A percentile compares a stretch with the other conserved stretches of the same genome.
Conservation (phyloP, 805 yeast species). For the Torulaspora delbrueckii region DNA sequence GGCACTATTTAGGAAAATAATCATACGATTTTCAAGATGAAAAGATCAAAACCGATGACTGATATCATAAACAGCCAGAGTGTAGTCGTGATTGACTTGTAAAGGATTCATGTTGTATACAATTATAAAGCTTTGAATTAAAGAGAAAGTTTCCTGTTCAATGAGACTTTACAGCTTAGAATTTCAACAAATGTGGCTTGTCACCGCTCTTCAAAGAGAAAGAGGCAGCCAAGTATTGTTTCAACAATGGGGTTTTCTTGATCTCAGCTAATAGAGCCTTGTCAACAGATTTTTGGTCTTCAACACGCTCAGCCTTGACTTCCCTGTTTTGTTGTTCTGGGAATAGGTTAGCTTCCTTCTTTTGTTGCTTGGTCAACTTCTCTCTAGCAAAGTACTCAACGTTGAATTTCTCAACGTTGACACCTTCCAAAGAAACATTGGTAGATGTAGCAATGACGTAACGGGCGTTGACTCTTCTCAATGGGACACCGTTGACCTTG, state of each 20-base stretch:
- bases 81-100: slow-evolving; percentile 1
- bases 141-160: slow-evolving; percentile 3
- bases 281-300: slow-evolving; percentile 95
- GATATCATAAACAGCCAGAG: too few species aligned
- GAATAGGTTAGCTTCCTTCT: slow-evolving; percentile 91
- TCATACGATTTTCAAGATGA: too few species aligned
- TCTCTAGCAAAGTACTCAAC: slow-evolving; percentile 96
- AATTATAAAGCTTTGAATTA: slow-evolving; percentile 12
- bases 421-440: slow-evolving; percentile 70
- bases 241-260: slow-evolving; percentile 95
- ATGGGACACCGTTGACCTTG: slow-evolving; percentile 99
- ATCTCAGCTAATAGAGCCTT: slow-evolving; percentile 86
- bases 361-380: slow-evolving; percentile 73
- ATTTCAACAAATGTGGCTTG: slow-evolving; percentile 96
- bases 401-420: slow-evolving; percentile 86
- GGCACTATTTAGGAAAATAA: too few species aligned
- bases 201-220: slow-evolving; percentile 98
- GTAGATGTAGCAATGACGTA: slow-evolving; percentile 99
- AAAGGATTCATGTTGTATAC: slow-evolving; percentile 17
- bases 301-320: slow-evolving; percentile 88
- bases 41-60: too few species aligned
- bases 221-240: slow-evolving; percentile 91
- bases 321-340: slow-evolving; percentile 75
- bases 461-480: slow-evolving; percentile 98
- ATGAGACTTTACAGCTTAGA: slow-evolving; percentile 46